phyloP scores from a whole-genome alignment of 768 basidiomycete species.

The Termitomyces sp. region DNA sequence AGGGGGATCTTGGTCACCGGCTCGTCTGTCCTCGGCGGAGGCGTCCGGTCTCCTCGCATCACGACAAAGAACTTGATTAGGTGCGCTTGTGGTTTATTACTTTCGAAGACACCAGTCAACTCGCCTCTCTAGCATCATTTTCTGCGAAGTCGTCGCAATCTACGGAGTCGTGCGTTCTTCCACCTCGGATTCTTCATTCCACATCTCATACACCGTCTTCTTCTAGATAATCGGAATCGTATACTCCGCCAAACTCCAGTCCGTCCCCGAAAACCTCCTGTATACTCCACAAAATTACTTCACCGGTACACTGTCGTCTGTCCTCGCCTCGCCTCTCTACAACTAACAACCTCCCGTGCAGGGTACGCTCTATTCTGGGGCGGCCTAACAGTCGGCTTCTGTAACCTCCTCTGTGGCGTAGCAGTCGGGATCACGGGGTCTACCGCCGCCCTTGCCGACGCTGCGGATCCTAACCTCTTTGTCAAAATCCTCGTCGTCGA shows the following conservation, averaged over 20 bases:
- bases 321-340: not conserved
- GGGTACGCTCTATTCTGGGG: conserved; percentile 97
- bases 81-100: conserved; percentile 34
- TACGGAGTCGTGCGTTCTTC: conserved; percentile 78
- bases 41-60: conserved; percentile 89
- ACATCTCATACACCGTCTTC: not conserved
- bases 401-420: conserved; percentile 92
- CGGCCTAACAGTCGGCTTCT: conserved; percentile 87
- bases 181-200: not conserved
- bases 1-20: conserved; percentile 99
- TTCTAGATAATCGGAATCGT: conserved; percentile 91
- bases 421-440: conserved; percentile 94
- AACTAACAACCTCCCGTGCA: conserved; percentile 19
- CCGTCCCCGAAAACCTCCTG: conserved; percentile 57
- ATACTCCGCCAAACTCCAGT: conserved; percentile 76
- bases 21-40: conserved; percentile 93
- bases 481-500: conserved; percentile 97
- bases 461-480: conserved; percentile 90
- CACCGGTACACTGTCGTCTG: conserved; percentile 50
- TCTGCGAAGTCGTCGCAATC: conserved; percentile 99
- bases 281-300: conserved; percentile 90
- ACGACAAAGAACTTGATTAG: conserved; percentile 97
- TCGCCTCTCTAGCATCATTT: conserved; percentile 71
- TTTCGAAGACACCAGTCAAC: not conserved
- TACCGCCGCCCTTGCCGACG: conserved; percentile 92